These are phyloP conservation scores for Fusarium papillatum DNA, from an alignment of 2,329 filamentous ascomycete genomes.

Conservation along the genomic window DNA sequence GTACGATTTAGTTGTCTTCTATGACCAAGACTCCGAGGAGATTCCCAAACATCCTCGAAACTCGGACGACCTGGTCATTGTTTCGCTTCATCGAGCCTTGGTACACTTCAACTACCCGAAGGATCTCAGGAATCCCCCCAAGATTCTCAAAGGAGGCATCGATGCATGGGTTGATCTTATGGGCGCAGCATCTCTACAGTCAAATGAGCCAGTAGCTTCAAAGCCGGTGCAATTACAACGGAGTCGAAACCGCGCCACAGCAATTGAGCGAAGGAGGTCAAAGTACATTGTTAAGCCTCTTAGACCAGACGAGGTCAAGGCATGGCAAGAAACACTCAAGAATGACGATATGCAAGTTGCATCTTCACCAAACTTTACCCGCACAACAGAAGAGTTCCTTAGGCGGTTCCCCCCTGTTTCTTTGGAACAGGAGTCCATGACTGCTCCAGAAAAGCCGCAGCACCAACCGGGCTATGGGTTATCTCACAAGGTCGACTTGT, in stretches of 20 bases:
- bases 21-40: conserved; percentile 78
- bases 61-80: conserved; percentile 67
- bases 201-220: conserved; percentile 52
- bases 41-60: conserved; percentile 56
- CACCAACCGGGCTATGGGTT: conserved; percentile 45
- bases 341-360: conserved; percentile 69
- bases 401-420: conserved; percentile 83
- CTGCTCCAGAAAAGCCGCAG: conserved; percentile 50
- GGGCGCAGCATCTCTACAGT: conserved; percentile 73
- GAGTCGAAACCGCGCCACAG: conserved; percentile 49
- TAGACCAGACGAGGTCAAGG: conserved; percentile 83
- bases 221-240: conserved; percentile 22
- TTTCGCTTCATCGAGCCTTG: conserved; percentile 83
- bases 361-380: conserved; percentile 69
- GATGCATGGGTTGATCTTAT: conserved; percentile 90
- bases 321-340: conserved; percentile 83
- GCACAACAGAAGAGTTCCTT: conserved; percentile 86
- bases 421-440: conserved; percentile 72
- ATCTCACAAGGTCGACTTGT: conserved; percentile 53
- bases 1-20: conserved; percentile 92
- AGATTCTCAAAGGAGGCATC: conserved; percentile 85
- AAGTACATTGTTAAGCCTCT: conserved; percentile 74
- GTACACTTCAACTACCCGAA: conserved; percentile 87
- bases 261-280: conserved; percentile 53
- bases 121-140: conserved; percentile 79